These are phyloP conservation scores for Fusarium sp. DNA, from an alignment of 2,329 filamentous ascomycete genomes.

Conservation along the genomic window DNA sequence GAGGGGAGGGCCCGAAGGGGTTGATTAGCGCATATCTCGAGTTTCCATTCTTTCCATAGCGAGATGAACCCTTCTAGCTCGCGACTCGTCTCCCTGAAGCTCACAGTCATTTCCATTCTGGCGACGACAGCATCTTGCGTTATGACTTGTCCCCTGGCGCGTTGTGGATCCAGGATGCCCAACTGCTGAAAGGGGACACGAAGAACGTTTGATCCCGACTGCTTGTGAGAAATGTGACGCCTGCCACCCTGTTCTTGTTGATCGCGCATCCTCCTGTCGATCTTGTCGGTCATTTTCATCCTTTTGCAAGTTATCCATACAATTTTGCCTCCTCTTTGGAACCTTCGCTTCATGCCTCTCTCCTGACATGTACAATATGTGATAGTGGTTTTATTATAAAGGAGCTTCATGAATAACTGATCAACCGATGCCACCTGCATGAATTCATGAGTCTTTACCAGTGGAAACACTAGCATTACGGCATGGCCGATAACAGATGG, in stretches of 20 bases:
- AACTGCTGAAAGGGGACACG: slow-evolving; percentile 10
- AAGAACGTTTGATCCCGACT: not conserved
- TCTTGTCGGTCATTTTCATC: slow-evolving; percentile 29
- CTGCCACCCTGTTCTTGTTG: slow-evolving; percentile 4
- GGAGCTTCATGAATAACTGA: not conserved
- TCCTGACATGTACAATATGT: slow-evolving; percentile 2
- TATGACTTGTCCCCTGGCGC: slow-evolving; percentile 17
- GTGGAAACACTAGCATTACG: slow-evolving; percentile 1
- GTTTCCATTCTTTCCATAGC: slow-evolving; percentile 41
- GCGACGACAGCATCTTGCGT: slow-evolving; percentile 1
- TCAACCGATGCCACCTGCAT: not conserved
- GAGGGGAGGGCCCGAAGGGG: not conserved
- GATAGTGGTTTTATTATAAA: slow-evolving; percentile 3
- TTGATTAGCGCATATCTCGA: slow-evolving; percentile 23
- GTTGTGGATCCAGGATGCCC: slow-evolving; percentile 22
- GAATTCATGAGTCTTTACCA: not conserved
- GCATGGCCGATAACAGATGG: slow-evolving; percentile 15
- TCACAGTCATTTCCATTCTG: slow-evolving; percentile 15
- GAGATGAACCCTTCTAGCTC: slow-evolving; percentile 40
- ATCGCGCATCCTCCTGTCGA: slow-evolving; percentile 41
- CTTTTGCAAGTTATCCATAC: slow-evolving; percentile 16
- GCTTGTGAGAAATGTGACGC: not conserved
- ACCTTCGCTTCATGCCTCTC: slow-evolving; percentile 2
- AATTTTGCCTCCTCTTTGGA: slow-evolving; percentile 11
- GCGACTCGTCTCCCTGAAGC: slow-evolving; percentile 17